Percentiles rank a stretch among this genome's conserved stretches.
These are phyloP conservation scores for Chlorella sorokiniana DNA, from an alignment of 139 green algal species.

Conservation along the genomic window DNA sequence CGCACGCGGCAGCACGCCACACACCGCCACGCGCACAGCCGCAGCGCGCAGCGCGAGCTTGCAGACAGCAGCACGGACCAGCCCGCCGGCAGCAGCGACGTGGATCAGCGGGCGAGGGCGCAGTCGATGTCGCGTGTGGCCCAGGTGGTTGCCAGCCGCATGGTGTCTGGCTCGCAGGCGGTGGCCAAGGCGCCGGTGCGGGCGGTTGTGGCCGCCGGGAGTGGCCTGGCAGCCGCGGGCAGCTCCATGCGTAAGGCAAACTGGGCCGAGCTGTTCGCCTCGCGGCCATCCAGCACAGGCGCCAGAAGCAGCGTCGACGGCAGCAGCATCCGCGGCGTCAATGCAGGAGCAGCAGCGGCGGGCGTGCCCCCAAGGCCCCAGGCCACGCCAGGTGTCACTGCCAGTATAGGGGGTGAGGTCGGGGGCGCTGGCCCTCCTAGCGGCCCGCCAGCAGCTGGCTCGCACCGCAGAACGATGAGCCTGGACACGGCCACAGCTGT, in stretches of 20 bases:
- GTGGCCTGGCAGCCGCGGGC: not conserved
- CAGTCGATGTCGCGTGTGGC: conserved; percentile 17
- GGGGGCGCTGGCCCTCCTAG: too few species aligned
- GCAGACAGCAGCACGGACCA: too few species aligned
- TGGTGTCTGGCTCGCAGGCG: conserved; percentile 1
- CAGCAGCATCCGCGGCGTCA: not conserved
- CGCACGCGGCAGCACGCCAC: not conserved
- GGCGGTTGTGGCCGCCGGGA: not conserved
- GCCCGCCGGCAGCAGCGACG: not conserved
- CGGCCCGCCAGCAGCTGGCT: too few species aligned
- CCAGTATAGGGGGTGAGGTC: too few species aligned
- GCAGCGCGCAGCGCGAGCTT: not conserved
- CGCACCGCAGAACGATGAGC: conserved; percentile 18
- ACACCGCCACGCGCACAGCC: not conserved
- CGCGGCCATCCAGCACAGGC: not conserved
- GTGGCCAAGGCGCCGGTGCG: conserved; percentile 4
- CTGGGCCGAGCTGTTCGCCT: not conserved
- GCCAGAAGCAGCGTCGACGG: not conserved
- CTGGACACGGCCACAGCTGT: conserved; percentile 3
- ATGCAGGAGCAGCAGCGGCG: not conserved
- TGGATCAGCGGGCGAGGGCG: not conserved
- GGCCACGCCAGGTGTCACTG: too few species aligned
- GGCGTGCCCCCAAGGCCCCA: not conserved
- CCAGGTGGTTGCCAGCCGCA: not conserved
- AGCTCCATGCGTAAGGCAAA: not conserved